Evolutionary conservation across 306 rosid genomes (phyloP).

Genomic region (Prunus padus): DNA sequence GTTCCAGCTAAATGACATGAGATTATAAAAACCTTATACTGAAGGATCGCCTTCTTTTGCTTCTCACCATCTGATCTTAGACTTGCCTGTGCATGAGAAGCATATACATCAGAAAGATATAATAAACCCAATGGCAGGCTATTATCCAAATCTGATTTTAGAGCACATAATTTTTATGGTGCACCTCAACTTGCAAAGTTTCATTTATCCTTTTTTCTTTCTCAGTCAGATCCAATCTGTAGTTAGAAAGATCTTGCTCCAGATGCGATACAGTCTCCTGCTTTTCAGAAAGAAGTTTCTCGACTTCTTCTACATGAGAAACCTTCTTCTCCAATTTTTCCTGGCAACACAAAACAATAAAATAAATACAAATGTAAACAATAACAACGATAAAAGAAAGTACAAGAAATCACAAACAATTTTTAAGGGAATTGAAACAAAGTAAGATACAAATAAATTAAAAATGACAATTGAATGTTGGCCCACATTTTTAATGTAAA

Average conservation of each 20-base stretch:
- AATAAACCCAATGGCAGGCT: neutral
- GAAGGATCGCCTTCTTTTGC: slow-evolving; percentile 46
- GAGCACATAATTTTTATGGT: neutral
- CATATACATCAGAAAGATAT: slow-evolving; percentile 1
- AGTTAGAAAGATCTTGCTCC: slow-evolving; percentile 66
- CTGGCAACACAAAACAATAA: slow-evolving; percentile 37
- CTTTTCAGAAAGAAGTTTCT: slow-evolving; percentile 54
- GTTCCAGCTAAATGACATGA: neutral
- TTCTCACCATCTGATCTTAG: slow-evolving; percentile 63
- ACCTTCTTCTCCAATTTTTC: slow-evolving; percentile 67
- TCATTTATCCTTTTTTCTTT: slow-evolving; percentile 69
- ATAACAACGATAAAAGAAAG: neutral
- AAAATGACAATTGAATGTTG: neutral
- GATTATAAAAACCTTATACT: slow-evolving; percentile 50
- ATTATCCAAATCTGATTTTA: neutral
- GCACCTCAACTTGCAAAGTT: slow-evolving; percentile 59
- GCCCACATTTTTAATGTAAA: neutral
- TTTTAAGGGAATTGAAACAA: neutral
- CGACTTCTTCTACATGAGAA: slow-evolving; percentile 52
- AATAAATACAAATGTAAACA: neutral
- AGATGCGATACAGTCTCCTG: slow-evolving; percentile 48
- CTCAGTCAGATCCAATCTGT: slow-evolving; percentile 58
- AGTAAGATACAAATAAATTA: neutral
- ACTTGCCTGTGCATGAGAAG: slow-evolving; percentile 51
- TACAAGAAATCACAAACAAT: neutral